Percentiles rank a stretch among this genome's conserved stretches.
These are phyloP conservation scores for Mycena rebaudengoi DNA, from an alignment of 768 basidiomycete species.

Conservation along the genomic window DNA sequence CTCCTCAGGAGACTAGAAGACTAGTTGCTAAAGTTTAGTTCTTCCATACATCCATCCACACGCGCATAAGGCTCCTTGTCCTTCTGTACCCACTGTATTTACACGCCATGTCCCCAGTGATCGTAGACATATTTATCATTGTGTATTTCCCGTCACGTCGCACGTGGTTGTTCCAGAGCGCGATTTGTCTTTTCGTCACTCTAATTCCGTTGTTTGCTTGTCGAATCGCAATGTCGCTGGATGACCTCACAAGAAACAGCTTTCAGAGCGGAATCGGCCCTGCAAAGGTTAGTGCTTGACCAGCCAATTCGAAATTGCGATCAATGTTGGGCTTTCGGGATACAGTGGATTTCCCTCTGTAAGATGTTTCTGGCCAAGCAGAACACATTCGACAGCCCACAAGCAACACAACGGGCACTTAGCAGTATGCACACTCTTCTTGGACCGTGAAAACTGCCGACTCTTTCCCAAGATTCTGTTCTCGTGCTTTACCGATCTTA, in stretches of 20 bases:
- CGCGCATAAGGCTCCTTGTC: not conserved
- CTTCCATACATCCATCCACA: not conserved
- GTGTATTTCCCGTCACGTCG: not conserved
- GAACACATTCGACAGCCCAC: slow-evolving; percentile 45
- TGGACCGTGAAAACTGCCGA: not conserved
- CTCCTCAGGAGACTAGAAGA: slow-evolving; percentile 92
- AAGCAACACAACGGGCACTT: slow-evolving; percentile 60
- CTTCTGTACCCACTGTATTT: not conserved
- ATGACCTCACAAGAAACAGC: slow-evolving; percentile 75
- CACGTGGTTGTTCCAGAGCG: not conserved
- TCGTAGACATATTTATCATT: not conserved
- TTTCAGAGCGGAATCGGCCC: slow-evolving; percentile 76
- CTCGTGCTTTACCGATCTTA: slow-evolving; percentile 72
- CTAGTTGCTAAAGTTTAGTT: slow-evolving; percentile 84
- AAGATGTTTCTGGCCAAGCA: slow-evolving; percentile 67
- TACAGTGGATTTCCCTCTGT: slow-evolving; percentile 74
- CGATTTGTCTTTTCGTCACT: not conserved
- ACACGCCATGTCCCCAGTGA: not conserved
- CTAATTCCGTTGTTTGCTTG: not conserved
- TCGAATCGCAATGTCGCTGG: slow-evolving; percentile 62
- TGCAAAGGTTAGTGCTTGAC: slow-evolving; percentile 57
- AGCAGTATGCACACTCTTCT: slow-evolving; percentile 51
- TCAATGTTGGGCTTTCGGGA: slow-evolving; percentile 12
- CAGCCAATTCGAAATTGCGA: not conserved
- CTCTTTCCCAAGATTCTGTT: slow-evolving; percentile 63